Evolutionary conservation across 140 eudicot species (phyloP).

Genomic region (Cichorium intybus): DNA sequence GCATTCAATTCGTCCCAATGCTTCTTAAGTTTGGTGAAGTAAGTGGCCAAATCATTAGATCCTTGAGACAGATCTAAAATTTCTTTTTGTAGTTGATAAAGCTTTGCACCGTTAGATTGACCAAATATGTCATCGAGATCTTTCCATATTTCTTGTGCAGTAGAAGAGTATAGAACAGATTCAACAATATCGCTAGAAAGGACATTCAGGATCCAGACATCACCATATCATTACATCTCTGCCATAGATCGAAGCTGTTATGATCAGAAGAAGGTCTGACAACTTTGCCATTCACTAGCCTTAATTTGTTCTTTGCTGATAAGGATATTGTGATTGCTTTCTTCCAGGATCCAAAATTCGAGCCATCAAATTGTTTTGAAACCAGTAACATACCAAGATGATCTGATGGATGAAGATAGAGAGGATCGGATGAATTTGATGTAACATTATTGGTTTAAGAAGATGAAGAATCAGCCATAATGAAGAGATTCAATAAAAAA

Average conservation of each 20-base stretch:
- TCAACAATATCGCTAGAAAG: too few relatives aligned
- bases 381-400: not conserved
- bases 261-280: too few relatives aligned
- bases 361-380: not conserved
- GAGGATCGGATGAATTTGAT: not conserved
- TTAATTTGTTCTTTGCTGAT: not conserved
- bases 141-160: not conserved
- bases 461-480: too few relatives aligned
- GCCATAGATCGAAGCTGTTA: too few relatives aligned
- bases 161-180: not conserved
- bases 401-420: slow-evolving; percentile 2
- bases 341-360: not conserved
- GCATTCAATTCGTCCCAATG: too few relatives aligned
- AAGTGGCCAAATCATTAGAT: not conserved
- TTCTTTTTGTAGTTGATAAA: not conserved
- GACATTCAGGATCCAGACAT: too few relatives aligned
- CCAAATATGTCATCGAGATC: not conserved
- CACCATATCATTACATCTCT: too few relatives aligned
- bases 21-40: not conserved
- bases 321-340: not conserved
- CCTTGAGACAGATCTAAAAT: not conserved
- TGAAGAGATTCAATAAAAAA: too few relatives aligned
- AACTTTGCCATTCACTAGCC: not conserved
- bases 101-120: not conserved
- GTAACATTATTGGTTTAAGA: too few relatives aligned